These are phyloP conservation scores for Medicago ruthenica DNA, from an alignment of 306 rosid genomes.

Conservation along the genomic window DNA sequence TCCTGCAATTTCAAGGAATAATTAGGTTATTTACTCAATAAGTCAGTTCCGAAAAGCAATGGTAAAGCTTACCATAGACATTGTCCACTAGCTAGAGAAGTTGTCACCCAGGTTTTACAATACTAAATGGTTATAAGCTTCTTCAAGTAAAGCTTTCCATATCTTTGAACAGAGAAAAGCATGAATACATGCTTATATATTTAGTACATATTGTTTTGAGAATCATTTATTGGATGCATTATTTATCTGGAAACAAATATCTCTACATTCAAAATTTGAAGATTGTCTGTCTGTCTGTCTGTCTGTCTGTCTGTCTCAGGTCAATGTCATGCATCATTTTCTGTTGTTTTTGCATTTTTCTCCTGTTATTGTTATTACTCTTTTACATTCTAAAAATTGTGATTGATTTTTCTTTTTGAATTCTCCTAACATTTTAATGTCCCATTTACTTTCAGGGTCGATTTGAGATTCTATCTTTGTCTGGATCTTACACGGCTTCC, in stretches of 20 bases:
- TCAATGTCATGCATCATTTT: constrained; percentile 33
- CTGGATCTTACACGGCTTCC: constrained; percentile 67
- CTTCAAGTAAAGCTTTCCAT: constrained; percentile 30
- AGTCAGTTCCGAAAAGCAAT: neutral
- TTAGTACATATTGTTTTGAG: constrained; percentile 11
- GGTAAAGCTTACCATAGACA: neutral
- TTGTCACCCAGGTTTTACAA: neutral
- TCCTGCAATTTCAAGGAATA: too few relatives aligned
- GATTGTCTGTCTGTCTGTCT: neutral
- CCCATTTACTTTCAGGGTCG: constrained; percentile 67
- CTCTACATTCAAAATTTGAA: constrained; percentile 9
- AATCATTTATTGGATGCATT: constrained; percentile 7
- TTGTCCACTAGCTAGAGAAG: neutral
- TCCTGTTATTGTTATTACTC: neutral
- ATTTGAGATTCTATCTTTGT: constrained; percentile 74
- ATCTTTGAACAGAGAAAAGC: constrained; percentile 37
- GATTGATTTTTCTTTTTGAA: neutral
- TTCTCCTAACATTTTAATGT: constrained; percentile 27
- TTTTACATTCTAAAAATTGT: neutral
- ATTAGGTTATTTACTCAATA: too few relatives aligned
- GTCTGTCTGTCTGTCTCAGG: constrained; percentile 17
- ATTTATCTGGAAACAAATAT: neutral
- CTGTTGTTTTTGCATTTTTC: neutral
- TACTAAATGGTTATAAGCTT: constrained; percentile 7
- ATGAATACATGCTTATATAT: constrained; percentile 23